Conservation (phyloP, 495 filamentous ascomycete species). For the Hypoxylon perforatum region DNA sequence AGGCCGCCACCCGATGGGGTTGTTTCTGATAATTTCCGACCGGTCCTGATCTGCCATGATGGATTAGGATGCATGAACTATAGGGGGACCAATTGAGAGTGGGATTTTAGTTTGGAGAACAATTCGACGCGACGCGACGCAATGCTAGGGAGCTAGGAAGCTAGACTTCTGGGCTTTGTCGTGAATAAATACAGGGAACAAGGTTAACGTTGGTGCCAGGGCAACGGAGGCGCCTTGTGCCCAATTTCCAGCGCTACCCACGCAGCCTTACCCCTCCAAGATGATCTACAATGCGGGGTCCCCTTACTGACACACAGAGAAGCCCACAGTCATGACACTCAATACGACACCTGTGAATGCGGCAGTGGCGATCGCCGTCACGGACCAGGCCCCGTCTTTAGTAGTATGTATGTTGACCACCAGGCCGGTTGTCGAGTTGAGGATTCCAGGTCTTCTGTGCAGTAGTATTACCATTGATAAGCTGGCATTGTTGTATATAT, state of each 20-base stretch:
- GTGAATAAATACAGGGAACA: constrained; percentile 1
- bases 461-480: no score
- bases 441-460: no score
- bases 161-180: constrained; percentile 5
- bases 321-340: no score
- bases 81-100: not conserved
- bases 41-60: constrained; percentile 38
- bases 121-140: not conserved
- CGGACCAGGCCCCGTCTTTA: no score
- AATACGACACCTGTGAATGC: no score
- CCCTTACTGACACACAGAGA: constrained; percentile 3
- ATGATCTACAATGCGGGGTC: constrained; percentile 14
- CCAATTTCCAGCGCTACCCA: not conserved
- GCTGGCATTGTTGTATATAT: no score
- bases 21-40: constrained; percentile 45
- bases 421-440: no score
- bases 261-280: constrained; percentile 3
- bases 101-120: not conserved
- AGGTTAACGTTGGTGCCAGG: no score
- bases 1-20: constrained; percentile 53
- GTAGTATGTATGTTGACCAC: no score
- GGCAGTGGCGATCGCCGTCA: no score
- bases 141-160: not conserved
- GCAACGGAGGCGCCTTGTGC: constrained; percentile 3
- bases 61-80: constrained; percentile 16